Evolutionary conservation across 1,284 basidiomycete genomes (phyloP).

Genomic region (Coniferiporia weirii): DNA sequence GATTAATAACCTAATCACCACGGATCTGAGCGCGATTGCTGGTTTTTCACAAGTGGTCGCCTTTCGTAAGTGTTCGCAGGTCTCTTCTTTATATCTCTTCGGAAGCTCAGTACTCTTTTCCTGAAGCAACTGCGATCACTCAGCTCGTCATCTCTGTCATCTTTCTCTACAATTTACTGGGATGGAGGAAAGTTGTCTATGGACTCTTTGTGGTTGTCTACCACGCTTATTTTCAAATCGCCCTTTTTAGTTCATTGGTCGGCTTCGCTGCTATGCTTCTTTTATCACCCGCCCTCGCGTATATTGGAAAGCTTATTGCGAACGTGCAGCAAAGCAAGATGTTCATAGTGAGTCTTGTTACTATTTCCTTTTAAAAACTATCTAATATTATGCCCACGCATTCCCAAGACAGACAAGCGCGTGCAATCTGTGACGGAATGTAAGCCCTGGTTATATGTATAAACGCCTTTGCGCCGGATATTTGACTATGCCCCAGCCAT

Average conservation of each 20-base stretch:
- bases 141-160: conserved; percentile 26
- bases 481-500: conserved; percentile 29
- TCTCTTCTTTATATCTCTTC: conserved; percentile 7
- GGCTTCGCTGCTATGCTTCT: conserved; percentile 31
- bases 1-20: conserved; percentile 31
- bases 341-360: conserved; percentile 8
- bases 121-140: conserved; percentile 23
- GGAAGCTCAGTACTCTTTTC: conserved; percentile 22
- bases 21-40: conserved; percentile 22
- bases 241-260: conserved; percentile 26
- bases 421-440: conserved; percentile 47
- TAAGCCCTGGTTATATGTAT: conserved; percentile 19
- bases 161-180: conserved; percentile 30
- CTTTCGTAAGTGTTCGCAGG: neutral
- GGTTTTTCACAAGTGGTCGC: conserved; percentile 18
- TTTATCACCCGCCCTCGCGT: conserved; percentile 28
- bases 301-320: conserved; percentile 19
- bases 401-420: conserved; percentile 39
- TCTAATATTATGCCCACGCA: neutral
- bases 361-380: neutral
- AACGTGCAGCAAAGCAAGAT: conserved; percentile 20
- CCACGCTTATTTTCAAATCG: neutral
- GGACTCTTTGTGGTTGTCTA: neutral
- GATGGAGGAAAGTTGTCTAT: conserved; percentile 18
- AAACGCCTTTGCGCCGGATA: neutral